Evolutionary conservation across 805 yeast genomes (phyloP), one percentile per base, ranked within the genome.

Genomic region (Candida palmyrensis): DNA sequence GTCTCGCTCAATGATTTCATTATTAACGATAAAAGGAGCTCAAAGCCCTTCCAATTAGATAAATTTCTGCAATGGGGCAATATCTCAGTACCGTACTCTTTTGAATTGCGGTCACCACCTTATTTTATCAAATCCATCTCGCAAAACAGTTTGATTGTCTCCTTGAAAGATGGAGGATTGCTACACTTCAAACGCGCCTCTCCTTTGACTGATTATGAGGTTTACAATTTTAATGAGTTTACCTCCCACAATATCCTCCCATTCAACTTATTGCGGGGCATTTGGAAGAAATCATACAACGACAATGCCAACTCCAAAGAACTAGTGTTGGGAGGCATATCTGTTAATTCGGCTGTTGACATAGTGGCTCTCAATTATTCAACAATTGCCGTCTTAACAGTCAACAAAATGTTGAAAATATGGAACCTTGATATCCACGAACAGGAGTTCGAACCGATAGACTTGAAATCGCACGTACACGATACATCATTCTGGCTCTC

Each of bases 161-260:
- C 86, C 4, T 62, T 88, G 30, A 67, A 69, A 27, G 95, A 89
- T 57, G 96, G 97, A 17, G 86, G 89, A 1, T 52, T 88, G 26
- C 57, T 86, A 31, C 79, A 77, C 28, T 61, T 82, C 37, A 44
- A 47, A 22, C 60, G 77, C 43, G 25, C 43, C 0, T 18, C 36
- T 76, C 54, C 72, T 8, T 51, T 66, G 18, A 42, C 40, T 3
- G 62, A 55, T 16, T 52, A 61, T 26, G 73, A 59, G 36, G 74
- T 72, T 7, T 54, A 51, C 28, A 56, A 76, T 18, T 82, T 82
- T 52, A 71, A 68, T 37, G 88, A 80, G 27, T 28, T 48, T 4
- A 39, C 59, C 44, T 67, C 45, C 55, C 76, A 9, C 75, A 66
- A 43, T 47, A 55, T 46, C 46, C 48, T 48, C 35, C 49, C 57